Evolutionary conservation across 129 eudicot genomes (phyloP).

Genomic region (Artemisia argyi): DNA sequence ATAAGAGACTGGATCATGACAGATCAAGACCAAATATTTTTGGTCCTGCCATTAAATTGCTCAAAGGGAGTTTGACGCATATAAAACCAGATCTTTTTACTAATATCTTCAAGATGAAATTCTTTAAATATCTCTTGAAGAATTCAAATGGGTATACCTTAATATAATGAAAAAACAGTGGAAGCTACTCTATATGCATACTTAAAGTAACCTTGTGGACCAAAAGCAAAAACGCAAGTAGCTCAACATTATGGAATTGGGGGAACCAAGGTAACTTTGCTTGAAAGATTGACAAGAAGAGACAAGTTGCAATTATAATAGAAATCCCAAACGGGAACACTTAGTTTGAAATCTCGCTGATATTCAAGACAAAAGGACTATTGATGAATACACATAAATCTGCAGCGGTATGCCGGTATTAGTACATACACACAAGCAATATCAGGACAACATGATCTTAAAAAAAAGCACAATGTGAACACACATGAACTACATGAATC

Average conservation of each 20-base stretch:
- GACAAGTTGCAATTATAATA: constrained; percentile 2
- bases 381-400: too few species aligned
- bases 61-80: too few species aligned
- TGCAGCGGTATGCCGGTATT: too few species aligned
- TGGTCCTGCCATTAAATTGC: too few species aligned
- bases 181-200: background rate
- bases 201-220: background rate
- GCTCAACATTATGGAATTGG: constrained; percentile 7
- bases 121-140: constrained; percentile 20
- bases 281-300: constrained; percentile 5
- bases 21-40: too few species aligned
- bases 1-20: background rate
- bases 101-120: constrained; percentile 9
- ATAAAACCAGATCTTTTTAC: constrained; percentile 1
- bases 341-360: background rate
- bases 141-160: background rate
- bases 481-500: too few species aligned
- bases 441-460: too few species aligned
- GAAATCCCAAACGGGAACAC: constrained; percentile 18
- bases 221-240: constrained; percentile 1
- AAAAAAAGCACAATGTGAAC: too few species aligned
- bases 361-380: background rate
- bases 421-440: too few species aligned
- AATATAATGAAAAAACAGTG: background rate
- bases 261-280: constrained; percentile 22